Conservation (phyloP, 495 filamentous ascomycete species). For the Tuber melanosporum region DNA sequence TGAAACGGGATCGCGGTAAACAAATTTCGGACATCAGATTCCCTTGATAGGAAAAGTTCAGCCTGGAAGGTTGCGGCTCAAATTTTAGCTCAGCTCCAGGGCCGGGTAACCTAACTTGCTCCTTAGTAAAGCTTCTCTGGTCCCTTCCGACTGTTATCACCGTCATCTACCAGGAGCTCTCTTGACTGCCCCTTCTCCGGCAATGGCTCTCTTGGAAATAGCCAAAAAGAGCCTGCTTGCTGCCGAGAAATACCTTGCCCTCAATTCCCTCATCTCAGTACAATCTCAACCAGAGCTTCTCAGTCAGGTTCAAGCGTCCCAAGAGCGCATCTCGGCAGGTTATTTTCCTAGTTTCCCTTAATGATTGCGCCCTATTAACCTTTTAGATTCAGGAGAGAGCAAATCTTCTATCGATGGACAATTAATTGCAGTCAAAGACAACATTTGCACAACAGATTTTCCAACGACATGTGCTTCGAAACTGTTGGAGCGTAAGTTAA, state of each 20-base stretch:
- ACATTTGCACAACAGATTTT: slow-evolving; percentile 61
- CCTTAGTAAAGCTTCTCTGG: not conserved
- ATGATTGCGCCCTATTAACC: not conserved
- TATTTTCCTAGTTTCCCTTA: not conserved
- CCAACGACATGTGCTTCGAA: slow-evolving; percentile 64
- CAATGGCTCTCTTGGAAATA: not conserved
- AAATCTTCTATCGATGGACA: slow-evolving; percentile 46
- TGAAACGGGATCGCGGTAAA: not conserved
- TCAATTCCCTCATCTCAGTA: slow-evolving; percentile 4
- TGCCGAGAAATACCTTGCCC: not conserved
- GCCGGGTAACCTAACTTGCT: not conserved
- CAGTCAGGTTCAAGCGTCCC: slow-evolving; percentile 13
- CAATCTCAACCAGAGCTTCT: slow-evolving; percentile 19
- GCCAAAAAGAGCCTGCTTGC: not conserved
- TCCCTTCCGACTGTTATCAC: not conserved
- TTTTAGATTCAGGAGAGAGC: slow-evolving; percentile 8
- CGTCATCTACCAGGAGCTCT: not conserved
- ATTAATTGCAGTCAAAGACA: slow-evolving; percentile 66
- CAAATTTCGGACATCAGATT: not conserved
- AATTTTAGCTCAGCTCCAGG: not conserved
- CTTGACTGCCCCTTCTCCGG: not conserved
- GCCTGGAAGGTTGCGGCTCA: not conserved
- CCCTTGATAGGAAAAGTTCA: not conserved
- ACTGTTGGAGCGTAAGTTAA: slow-evolving; percentile 50
- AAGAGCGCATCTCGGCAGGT: slow-evolving; percentile 10